phyloP scores from a whole-genome alignment of 176 grass and related monocot genomes.

The Puya raimondii region DNA sequence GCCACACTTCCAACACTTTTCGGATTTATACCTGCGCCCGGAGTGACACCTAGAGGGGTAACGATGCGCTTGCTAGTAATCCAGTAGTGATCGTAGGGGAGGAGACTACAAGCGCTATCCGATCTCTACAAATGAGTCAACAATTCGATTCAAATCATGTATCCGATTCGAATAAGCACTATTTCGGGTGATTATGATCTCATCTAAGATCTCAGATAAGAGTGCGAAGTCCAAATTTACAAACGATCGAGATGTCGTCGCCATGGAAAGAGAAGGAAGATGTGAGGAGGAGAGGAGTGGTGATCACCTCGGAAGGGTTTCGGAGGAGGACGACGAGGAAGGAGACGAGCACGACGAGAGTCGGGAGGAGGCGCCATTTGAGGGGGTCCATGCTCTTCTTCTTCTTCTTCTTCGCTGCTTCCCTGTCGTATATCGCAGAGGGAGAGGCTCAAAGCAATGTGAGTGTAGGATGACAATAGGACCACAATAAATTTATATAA shows the following conservation, averaged over 20 bases:
- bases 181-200: too few species aligned
- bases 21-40: conserved; percentile 53
- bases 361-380: conserved; percentile 36
- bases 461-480: too few species aligned
- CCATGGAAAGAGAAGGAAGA: not conserved
- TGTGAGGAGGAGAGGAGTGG: conserved; percentile 24
- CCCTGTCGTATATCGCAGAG: too few species aligned
- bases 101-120: conserved; percentile 56
- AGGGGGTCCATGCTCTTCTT: not conserved
- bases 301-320: conserved; percentile 27
- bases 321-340: conserved; percentile 53
- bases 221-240: not conserved
- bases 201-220: not conserved
- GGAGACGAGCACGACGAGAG: conserved; percentile 48
- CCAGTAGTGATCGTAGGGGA: conserved; percentile 73
- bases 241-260: not conserved
- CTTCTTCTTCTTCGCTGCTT: not conserved
- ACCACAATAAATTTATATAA: too few species aligned
- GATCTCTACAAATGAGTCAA: conserved; percentile 27
- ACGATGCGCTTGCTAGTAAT: conserved; percentile 73
- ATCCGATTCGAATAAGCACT: not conserved
- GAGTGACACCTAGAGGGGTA: conserved; percentile 55
- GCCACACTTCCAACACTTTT: not conserved
- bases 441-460: too few species aligned
- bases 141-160: not conserved